These are phyloP conservation scores for Termitomyces sp. DNA, from an alignment of 768 basidiomycete genomes.

Conservation along the genomic window DNA sequence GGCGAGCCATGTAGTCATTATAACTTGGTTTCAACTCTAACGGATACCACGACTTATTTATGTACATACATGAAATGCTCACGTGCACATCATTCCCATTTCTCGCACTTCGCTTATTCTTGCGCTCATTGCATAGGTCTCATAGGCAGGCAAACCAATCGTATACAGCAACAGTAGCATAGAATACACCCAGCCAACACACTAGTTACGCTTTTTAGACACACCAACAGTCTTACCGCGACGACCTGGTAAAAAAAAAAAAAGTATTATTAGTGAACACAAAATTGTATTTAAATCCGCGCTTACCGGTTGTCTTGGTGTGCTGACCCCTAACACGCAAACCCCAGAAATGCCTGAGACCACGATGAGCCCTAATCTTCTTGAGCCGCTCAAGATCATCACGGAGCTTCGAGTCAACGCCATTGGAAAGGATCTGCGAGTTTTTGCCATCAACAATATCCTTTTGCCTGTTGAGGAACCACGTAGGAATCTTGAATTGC, in stretches of 20 bases:
- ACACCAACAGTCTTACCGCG: constrained; percentile 96
- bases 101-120: neutral
- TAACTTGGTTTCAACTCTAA: too few relatives aligned
- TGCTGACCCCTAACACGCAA: constrained; percentile 96
- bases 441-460: constrained; percentile 98
- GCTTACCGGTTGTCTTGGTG: constrained; percentile 95
- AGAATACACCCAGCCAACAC: constrained; percentile 3
- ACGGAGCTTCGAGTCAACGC: constrained; percentile 95
- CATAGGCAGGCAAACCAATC: constrained; percentile 9
- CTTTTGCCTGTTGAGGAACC: constrained; percentile 99
- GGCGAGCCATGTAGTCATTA: constrained; percentile 21
- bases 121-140: constrained; percentile 1
- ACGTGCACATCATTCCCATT: constrained; percentile 6
- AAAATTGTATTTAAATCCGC: neutral
- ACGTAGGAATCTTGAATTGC: constrained; percentile 98
- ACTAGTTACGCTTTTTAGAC: constrained; percentile 78
- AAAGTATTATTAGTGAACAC: constrained; percentile 1
- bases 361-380: constrained; percentile 98
- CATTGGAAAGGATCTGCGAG: constrained; percentile 92
- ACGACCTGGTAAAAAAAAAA: constrained; percentile 50
- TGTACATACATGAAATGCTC: neutral
- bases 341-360: constrained; percentile 90
- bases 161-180: constrained; percentile 11
- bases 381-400: constrained; percentile 98
- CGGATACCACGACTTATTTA: neutral